Base-by-base conservation (phyloP, 1,284 basidiomycete genomes). In the Apiotrichum gamsii region DNA sequence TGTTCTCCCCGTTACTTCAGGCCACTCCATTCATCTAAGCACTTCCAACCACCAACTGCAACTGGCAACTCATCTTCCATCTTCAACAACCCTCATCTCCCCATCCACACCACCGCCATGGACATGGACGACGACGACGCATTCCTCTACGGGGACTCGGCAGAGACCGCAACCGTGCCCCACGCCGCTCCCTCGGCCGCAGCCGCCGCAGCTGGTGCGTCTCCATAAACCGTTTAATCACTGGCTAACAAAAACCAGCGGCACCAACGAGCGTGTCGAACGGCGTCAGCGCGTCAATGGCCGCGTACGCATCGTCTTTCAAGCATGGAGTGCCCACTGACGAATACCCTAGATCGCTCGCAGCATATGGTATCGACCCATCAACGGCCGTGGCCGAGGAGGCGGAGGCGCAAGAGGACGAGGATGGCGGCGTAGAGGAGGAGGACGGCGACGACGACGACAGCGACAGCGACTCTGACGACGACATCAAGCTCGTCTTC, bases 381-480 rank as follows among this genome's bases (percentile, higher is more conserved):
- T 38, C 53, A 3, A 31, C 50, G 3, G 58, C 64, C 16, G 54
- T 63, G 1, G 56, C 57, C 2, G 63, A 63, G 45, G 58, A 54
- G 24, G 45, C 54, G 16, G 46, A 45, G 23, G 49, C 48, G 35
- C 55, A 60, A 1, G 64, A 65, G 37, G 65, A 70, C 13, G 64
- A 65, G 37, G 65, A 70, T 14, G 69, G 62, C 1, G 69, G 64
- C 19, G 65, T 60, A 8, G 64, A 69, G 43, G 68, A 67, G 33
- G 67, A 69, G 13, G 60, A 53, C 8, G 62, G 54, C 8, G 57
- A 56, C 1, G 61, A 61, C 25, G 64, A 65, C 11, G 59, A 61
- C 4, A 70, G 72, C 16, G 64, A 64, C n/a, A 72, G 73, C 39
- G 64, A 64, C 15, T 72, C 74, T 25, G 72, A 70, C 42, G 67